phyloP scores from a whole-genome alignment of 1,139 yeast species.

The Zygotorulaspora mrakii region DNA sequence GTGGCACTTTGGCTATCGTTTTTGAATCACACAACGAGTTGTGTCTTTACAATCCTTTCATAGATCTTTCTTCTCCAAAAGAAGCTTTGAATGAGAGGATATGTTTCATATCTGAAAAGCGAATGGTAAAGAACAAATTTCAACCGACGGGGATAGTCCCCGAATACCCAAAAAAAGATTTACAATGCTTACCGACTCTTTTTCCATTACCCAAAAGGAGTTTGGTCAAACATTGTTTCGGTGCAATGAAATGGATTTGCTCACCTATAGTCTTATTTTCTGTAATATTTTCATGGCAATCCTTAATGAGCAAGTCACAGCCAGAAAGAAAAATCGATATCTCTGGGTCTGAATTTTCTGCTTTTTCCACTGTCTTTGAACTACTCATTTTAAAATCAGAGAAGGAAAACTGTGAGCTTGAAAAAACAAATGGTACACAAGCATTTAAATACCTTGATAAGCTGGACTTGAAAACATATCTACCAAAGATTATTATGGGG shows the following conservation, averaged over 20 bases:
- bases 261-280: constrained; percentile 15
- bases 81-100: constrained; percentile 31
- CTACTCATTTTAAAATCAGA: constrained; percentile 15
- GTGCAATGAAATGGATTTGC: constrained; percentile 22
- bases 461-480: constrained; percentile 43
- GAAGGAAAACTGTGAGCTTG: constrained; percentile 7
- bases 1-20: constrained; percentile 29
- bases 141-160: neutral
- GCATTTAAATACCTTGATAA: constrained; percentile 32
- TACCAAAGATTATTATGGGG: constrained; percentile 63
- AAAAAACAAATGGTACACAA: constrained; percentile 6
- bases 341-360: constrained; percentile 9
- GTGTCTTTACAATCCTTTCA: constrained; percentile 61
- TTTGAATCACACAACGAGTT: constrained; percentile 43
- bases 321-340: neutral
- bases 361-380: constrained; percentile 12
- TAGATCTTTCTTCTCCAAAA: constrained; percentile 50
- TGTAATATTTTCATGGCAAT: constrained; percentile 26
- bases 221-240: constrained; percentile 18
- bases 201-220: constrained; percentile 21
- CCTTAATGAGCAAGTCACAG: constrained; percentile 1
- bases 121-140: constrained; percentile 14
- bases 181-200: constrained; percentile 12
- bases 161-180: constrained; percentile 4
- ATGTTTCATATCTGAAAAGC: constrained; percentile 13